A percentile compares a stretch with the other conserved stretches of the same genome.
These are phyloP conservation scores for Syncephalastrum contaminatum DNA, from an alignment of 371 early-diverging fungal genomes.

Conservation along the genomic window DNA sequence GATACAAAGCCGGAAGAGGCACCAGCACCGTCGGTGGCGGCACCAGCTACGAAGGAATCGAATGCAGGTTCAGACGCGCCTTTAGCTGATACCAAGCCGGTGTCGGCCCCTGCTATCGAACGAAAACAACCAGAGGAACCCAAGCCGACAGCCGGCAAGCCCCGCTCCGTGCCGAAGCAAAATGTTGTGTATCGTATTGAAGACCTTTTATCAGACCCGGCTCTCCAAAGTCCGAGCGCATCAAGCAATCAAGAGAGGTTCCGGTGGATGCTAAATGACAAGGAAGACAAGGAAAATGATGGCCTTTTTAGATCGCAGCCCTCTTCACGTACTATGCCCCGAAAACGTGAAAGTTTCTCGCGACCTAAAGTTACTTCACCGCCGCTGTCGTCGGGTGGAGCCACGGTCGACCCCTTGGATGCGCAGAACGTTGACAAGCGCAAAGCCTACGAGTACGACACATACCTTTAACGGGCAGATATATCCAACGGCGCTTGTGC, in stretches of 20 bases:
- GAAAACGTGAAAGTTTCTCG: background rate
- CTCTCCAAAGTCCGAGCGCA: constrained; percentile 15
- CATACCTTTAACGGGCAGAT: background rate
- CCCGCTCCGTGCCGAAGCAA: constrained; percentile 8
- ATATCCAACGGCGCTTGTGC: background rate
- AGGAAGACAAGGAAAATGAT: constrained; percentile 1
- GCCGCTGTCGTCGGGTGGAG: background rate
- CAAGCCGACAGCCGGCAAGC: no score
- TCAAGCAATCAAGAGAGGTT: constrained; percentile 23
- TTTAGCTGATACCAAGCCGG: no score
- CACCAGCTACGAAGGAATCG: background rate
- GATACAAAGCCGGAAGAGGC: background rate
- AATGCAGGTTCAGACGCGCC: no score
- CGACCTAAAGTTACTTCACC: background rate
- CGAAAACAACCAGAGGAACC: no score
- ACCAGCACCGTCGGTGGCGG: background rate
- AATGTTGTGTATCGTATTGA: constrained; percentile 41
- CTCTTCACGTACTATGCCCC: background rate
- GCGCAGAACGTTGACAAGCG: constrained; percentile 16
- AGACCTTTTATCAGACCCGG: constrained; percentile 41
- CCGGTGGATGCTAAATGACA: constrained; percentile 27
- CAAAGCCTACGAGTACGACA: constrained; percentile 15
- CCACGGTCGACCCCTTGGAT: constrained; percentile 20
- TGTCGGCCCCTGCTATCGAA: no score
- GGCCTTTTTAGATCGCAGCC: background rate